phyloP scores from a whole-genome alignment of 2,329 filamentous ascomycete genomes.

The Diaporthe citri region DNA sequence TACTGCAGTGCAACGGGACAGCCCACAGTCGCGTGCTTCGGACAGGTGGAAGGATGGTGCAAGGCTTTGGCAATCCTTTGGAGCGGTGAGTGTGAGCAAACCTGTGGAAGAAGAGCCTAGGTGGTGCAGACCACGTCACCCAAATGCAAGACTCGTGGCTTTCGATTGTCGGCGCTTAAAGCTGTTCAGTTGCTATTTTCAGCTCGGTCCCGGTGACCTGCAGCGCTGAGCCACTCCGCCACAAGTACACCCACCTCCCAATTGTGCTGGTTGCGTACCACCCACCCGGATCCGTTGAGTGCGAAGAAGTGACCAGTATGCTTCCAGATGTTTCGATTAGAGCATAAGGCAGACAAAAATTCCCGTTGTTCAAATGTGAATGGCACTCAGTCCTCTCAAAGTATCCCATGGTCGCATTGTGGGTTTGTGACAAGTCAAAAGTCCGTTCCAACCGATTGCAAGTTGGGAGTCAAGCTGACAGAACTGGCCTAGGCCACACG shows the following conservation, averaged over 20 bases:
- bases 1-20: background rate
- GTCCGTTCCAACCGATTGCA: background rate
- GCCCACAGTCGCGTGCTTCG: background rate
- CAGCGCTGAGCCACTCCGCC: constrained; percentile 13
- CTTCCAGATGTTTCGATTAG: background rate
- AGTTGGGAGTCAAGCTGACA: constrained; percentile 1
- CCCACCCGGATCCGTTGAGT: background rate
- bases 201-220: constrained; percentile 17
- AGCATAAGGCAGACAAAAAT: too few species aligned
- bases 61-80: constrained; percentile 3
- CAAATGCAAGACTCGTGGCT: background rate
- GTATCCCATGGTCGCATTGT: background rate
- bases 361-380: background rate
- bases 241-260: background rate
- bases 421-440: background rate
- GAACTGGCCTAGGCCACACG: constrained; percentile 10
- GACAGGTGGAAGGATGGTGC: background rate
- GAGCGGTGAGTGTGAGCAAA: background rate
- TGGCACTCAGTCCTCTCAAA: background rate
- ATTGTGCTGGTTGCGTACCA: constrained; percentile 2
- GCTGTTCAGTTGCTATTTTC: constrained; percentile 3
- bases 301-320: background rate
- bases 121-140: constrained; percentile 1
- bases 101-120: background rate
- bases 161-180: background rate